Evolutionary conservation across 768 basidiomycete species (phyloP).

Genomic region (Lactifluus echinatus): DNA sequence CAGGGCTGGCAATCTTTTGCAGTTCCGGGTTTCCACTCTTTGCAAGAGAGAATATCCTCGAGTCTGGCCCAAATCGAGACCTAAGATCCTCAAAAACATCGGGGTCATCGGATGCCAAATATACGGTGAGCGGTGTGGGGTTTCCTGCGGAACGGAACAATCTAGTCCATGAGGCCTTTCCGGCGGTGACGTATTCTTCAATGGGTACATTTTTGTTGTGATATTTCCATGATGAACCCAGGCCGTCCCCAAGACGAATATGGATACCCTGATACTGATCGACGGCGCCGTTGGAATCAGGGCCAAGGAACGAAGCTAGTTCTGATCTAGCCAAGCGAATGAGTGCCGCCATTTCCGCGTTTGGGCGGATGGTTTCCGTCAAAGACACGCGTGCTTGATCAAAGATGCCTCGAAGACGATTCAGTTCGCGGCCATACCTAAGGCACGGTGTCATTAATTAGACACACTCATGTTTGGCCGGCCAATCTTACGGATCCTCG

Average conservation of each 20-base stretch:
- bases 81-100: conserved; percentile 36
- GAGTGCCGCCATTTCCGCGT: conserved; percentile 34
- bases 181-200: conserved; percentile 39
- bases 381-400: conserved; percentile 41
- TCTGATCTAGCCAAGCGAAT: conserved; percentile 44
- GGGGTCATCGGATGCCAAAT: conserved; percentile 56
- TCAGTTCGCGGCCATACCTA: conserved; percentile 47
- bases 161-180: conserved; percentile 34
- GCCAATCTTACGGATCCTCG: conserved; percentile 48
- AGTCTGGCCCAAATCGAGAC: conserved; percentile 30
- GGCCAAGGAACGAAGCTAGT: conserved; percentile 28
- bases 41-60: conserved; percentile 38
- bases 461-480: background rate
- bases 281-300: background rate
- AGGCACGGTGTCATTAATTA: background rate
- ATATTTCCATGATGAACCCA: conserved; percentile 37
- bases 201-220: conserved; percentile 40
- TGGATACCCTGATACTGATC: conserved; percentile 47
- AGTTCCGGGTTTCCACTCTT: conserved; percentile 36
- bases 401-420: conserved; percentile 50
- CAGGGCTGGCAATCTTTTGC: conserved; percentile 39
- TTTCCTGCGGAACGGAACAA: conserved; percentile 24
- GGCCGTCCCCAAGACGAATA: conserved; percentile 53
- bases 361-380: conserved; percentile 44
- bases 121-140: conserved; percentile 34